Percentiles rank a stretch among this genome's conserved stretches.
Evolutionary conservation across 1,284 basidiomycete genomes (phyloP).

Genomic region (Moesziomyces parantarcticus): DNA sequence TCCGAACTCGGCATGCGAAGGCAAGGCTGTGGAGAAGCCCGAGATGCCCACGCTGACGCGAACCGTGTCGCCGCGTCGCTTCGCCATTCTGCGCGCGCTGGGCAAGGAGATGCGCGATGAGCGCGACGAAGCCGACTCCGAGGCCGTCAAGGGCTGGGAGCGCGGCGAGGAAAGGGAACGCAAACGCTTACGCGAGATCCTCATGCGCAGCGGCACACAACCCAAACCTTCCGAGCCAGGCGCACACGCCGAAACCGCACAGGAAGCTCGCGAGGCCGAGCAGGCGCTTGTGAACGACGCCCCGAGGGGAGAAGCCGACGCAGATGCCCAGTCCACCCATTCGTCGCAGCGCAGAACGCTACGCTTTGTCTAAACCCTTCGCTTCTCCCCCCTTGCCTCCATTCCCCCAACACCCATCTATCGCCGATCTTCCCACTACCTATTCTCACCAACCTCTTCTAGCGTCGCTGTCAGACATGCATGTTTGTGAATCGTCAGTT

Average conservation of each 20-base stretch:
- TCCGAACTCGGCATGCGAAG: neutral
- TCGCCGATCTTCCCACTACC: no score
- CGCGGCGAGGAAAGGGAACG: constrained; percentile 23
- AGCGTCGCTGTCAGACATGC: no score
- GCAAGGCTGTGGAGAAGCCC: constrained; percentile 6
- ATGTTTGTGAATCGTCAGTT: no score
- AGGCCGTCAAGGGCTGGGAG: constrained; percentile 38
- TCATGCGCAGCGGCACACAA: constrained; percentile 7
- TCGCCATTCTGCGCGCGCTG: constrained; percentile 28
- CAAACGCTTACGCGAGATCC: constrained; percentile 21
- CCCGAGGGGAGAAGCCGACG: neutral
- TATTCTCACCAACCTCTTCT: no score
- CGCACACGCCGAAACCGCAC: neutral
- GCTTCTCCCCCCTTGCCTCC: neutral
- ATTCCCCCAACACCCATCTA: no score
- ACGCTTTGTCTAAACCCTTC: constrained; percentile 22
- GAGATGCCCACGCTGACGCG: constrained; percentile 17
- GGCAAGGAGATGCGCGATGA: constrained; percentile 36
- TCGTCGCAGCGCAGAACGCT: constrained; percentile 28
- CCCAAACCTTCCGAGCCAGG: neutral
- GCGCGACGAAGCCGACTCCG: constrained; percentile 20
- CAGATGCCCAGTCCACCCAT: constrained; percentile 18
- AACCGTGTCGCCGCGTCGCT: constrained; percentile 20
- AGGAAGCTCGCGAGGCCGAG: constrained; percentile 9
- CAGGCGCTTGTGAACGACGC: neutral